phyloP scores from a whole-genome alignment of 2,329 filamentous ascomycete genomes.

The Fusarium neocosmosporiellum region DNA sequence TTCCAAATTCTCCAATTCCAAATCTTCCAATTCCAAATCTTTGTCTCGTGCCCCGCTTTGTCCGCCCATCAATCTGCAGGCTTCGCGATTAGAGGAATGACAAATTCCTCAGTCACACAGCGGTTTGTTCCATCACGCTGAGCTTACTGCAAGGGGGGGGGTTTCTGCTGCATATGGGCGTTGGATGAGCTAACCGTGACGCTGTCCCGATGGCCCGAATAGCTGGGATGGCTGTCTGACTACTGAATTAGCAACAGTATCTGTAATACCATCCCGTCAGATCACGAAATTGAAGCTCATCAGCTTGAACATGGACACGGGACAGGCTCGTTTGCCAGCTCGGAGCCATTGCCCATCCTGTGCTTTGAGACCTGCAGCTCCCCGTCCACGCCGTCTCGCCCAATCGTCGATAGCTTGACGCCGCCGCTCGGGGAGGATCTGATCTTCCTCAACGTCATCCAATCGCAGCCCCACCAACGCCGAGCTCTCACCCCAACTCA shows the following conservation, averaged over 20 bases:
- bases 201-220: conserved; percentile 18
- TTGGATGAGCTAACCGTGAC: conserved; percentile 40
- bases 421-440: conserved; percentile 19
- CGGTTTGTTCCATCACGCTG: neutral
- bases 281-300: neutral
- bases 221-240: conserved; percentile 5
- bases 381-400: conserved; percentile 8
- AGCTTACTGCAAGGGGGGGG: neutral
- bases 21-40: conserved; percentile 34
- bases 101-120: conserved; percentile 36
- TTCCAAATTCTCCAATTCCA: conserved; percentile 3
- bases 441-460: conserved; percentile 44
- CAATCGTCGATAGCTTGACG: conserved; percentile 27
- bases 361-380: conserved; percentile 22
- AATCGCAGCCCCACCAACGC: conserved; percentile 42
- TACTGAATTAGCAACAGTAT: neutral
- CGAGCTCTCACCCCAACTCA: conserved; percentile 18
- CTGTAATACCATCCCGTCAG: neutral
- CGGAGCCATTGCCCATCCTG: conserved; percentile 2
- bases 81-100: conserved; percentile 18
- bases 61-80: conserved; percentile 16
- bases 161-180: conserved; percentile 13
- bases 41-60: conserved; percentile 25
- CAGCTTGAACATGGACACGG: neutral
- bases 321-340: neutral